Conservation (phyloP, 2,329 filamentous ascomycete genomes). For the Macroventuria anomochaeta region DNA sequence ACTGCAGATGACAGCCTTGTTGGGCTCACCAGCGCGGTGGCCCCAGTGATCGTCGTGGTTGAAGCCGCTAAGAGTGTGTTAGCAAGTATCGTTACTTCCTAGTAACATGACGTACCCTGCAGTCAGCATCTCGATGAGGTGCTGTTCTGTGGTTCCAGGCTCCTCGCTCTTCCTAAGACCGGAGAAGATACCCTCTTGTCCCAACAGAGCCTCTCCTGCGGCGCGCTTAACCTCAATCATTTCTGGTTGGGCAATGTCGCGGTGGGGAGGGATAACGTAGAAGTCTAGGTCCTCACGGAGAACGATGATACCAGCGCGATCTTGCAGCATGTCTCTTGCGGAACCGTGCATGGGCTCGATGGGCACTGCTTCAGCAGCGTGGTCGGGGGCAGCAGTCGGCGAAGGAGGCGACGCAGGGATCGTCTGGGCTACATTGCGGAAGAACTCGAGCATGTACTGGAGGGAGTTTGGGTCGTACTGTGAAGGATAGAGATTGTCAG, state of each 20-base stretch:
- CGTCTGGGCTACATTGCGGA: conserved; percentile 93
- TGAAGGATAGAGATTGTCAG: conserved; percentile 61
- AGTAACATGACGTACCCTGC: conserved; percentile 73
- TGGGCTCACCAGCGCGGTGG: conserved; percentile 94
- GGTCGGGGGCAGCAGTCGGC: conserved; percentile 56
- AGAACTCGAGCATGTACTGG: conserved; percentile 99
- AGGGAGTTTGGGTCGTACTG: conserved; percentile 97
- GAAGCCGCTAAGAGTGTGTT: conserved; percentile 72
- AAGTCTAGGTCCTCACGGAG: conserved; percentile 96
- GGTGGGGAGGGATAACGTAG: conserved; percentile 87
- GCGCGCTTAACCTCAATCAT: conserved; percentile 98
- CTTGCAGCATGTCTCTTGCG: conserved; percentile 78
- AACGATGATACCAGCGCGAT: conserved; percentile 94
- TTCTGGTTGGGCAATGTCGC: conserved; percentile 82
- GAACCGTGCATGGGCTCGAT: conserved; percentile 76
- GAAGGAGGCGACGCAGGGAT: conserved; percentile 78
- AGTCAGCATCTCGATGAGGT: conserved; percentile 98
- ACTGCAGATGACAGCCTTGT: conserved; percentile 98
- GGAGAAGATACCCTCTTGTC: conserved; percentile 94
- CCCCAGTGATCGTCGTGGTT: conserved; percentile 96
- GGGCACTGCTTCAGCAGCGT: conserved; percentile 61
- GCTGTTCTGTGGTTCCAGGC: conserved; percentile 93
- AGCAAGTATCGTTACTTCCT: not conserved
- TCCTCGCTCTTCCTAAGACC: conserved; percentile 95
- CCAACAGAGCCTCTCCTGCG: conserved; percentile 82